Evolutionary conservation across 2,329 filamentous ascomycete genomes (phyloP).

Genomic region (Colletotrichum godetiae): DNA sequence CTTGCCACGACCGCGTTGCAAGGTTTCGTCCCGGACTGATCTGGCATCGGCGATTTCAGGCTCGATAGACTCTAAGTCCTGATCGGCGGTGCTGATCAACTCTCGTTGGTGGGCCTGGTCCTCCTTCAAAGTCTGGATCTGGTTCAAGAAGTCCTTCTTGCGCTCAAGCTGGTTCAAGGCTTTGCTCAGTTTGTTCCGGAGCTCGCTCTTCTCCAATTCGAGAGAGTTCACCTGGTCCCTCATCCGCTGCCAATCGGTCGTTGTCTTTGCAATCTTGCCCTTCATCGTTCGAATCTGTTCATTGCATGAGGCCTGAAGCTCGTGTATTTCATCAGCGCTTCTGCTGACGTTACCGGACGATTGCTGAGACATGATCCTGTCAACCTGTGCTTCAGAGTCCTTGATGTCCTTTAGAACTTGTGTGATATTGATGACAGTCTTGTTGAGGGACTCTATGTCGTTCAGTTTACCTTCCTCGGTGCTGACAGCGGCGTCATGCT

Average conservation of each 20-base stretch:
- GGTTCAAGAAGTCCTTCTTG: slow-evolving; percentile 76
- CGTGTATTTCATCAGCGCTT: slow-evolving; percentile 86
- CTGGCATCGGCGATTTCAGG: slow-evolving; percentile 83
- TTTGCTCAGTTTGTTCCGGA: slow-evolving; percentile 77
- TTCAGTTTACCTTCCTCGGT: slow-evolving; percentile 73
- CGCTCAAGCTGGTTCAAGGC: slow-evolving; percentile 83
- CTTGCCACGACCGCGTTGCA: slow-evolving; percentile 75
- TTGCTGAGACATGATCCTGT: slow-evolving; percentile 81
- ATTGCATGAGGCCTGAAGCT: slow-evolving; percentile 73
- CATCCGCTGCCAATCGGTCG: slow-evolving; percentile 76
- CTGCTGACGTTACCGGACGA: slow-evolving; percentile 73
- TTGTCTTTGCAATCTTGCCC: slow-evolving; percentile 72
- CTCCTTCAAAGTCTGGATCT: slow-evolving; percentile 79
- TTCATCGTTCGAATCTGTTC: slow-evolving; percentile 76
- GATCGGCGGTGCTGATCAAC: slow-evolving; percentile 75
- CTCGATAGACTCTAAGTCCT: slow-evolving; percentile 77
- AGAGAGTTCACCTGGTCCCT: slow-evolving; percentile 75
- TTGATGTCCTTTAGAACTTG: slow-evolving; percentile 79
- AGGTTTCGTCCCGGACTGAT: slow-evolving; percentile 80
- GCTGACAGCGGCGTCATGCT: slow-evolving; percentile 74
- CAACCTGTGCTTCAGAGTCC: slow-evolving; percentile 78
- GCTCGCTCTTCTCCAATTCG: slow-evolving; percentile 82
- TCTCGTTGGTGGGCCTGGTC: slow-evolving; percentile 77
- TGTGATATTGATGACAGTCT: slow-evolving; percentile 80
- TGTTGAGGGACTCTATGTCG: slow-evolving; percentile 80